These are phyloP conservation scores for Phaeosphaeriaceae sp. DNA, from an alignment of 2,329 filamentous ascomycete species.

Conservation along the genomic window DNA sequence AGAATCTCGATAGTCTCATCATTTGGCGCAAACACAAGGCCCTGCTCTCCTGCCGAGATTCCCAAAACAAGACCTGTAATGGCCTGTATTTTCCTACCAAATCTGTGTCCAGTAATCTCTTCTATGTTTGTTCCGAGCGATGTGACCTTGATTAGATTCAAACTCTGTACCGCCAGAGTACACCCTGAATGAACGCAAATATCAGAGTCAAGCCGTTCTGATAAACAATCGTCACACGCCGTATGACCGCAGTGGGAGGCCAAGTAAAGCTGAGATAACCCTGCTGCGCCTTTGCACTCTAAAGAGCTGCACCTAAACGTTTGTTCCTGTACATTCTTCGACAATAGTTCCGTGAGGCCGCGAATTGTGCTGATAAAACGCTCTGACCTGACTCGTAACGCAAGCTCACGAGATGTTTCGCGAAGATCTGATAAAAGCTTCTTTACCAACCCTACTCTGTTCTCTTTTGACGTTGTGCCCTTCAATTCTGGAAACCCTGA, in stretches of 20 bases:
- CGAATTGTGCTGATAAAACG: constrained; percentile 31
- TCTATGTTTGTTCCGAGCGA: constrained; percentile 23
- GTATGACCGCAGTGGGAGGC: constrained; percentile 36
- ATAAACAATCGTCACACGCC: constrained; percentile 31
- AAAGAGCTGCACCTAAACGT: constrained; percentile 22
- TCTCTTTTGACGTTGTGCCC: constrained; percentile 2
- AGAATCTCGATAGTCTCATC: constrained; percentile 24
- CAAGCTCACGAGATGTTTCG: constrained; percentile 25
- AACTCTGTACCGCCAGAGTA: constrained; percentile 17
- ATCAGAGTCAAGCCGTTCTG: constrained; percentile 25
- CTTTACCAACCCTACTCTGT: constrained; percentile 19
- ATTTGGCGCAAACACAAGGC: constrained; percentile 34
- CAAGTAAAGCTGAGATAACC: constrained; percentile 18
- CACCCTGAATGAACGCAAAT: constrained; percentile 30
- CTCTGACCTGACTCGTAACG: constrained; percentile 22
- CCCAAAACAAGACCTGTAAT: constrained; percentile 39
- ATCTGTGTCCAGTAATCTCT: constrained; percentile 32
- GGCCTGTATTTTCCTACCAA: constrained; percentile 33
- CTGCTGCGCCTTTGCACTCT: constrained; percentile 14
- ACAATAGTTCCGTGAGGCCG: constrained; percentile 10
- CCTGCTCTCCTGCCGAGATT: constrained; percentile 50
- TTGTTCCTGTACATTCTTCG: neutral
- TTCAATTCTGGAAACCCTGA: constrained; percentile 10
- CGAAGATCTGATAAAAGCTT: constrained; percentile 25
- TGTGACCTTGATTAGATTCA: constrained; percentile 28